Base-by-base conservation (phyloP, 1,284 basidiomycete genomes). In the Marasmius sp. region DNA sequence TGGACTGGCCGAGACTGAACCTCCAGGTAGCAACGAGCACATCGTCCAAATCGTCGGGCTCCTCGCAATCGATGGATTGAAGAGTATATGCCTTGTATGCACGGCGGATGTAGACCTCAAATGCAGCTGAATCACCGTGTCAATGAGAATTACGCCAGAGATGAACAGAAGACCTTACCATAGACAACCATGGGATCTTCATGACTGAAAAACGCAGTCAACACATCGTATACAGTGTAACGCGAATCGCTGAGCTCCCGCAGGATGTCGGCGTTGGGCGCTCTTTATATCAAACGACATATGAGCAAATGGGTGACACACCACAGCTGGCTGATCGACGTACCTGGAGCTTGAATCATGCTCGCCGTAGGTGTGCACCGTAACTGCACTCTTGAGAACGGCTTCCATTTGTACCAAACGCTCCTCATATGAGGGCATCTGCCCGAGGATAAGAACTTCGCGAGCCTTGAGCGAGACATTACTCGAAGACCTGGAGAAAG, bases 361-460 rank as follows among this genome's bases (percentile, higher is more conserved):
- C 76, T 97, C 94, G 65, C 95, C 96, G 70, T 98, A 98, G 72
- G 91, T 91, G 69, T 87, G 91, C 62, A 88, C 91, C 36, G 88
- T 89, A 60, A 98, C 91, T 0, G 97, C 93, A 45, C 90, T 84
- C 76, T 92, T 95, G 59, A 99, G 85, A 61, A 99, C 93, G 36
- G 87, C 82, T 80, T 98, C 96, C 92, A 99, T 97, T 78, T 99
- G 97, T 33, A 86, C 81, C 59, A 89, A 81, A 65, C 97, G 92
- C 75, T 99, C 97, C 71, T 97, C 94, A 72, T 95, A 96, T 41
- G 95, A 97, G 14, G 97, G 97, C 86, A 99, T 91, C 74, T 97
- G 94, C 58, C 94, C 94, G 38, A 93, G 85, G 70, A 99, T 98
- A 64, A 98, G 85, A 10, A 98, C 97, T 79, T 99, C 97, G 58